Evolutionary conservation across 2,329 filamentous ascomycete species (phyloP).

Genomic region (Fusarium austroafricanum): DNA sequence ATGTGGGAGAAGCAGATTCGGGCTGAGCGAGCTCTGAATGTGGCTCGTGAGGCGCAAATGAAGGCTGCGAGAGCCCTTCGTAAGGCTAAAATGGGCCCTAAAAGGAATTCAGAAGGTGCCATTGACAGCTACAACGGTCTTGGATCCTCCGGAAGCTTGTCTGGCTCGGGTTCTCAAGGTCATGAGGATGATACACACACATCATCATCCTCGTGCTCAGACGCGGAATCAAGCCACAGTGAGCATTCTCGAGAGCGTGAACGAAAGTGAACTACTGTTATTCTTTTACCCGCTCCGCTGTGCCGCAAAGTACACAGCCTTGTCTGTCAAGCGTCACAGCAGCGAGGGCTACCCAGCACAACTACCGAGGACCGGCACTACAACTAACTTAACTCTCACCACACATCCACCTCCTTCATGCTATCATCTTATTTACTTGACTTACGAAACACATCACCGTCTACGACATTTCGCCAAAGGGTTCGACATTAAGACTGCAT

Average conservation of each 20-base stretch:
- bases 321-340: not conserved
- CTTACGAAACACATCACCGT: slow-evolving; percentile 42
- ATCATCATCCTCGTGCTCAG: slow-evolving; percentile 53
- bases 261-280: slow-evolving; percentile 24
- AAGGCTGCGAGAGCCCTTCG: slow-evolving; percentile 55
- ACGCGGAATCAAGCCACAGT: slow-evolving; percentile 53
- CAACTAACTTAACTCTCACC: slow-evolving; percentile 12
- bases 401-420: slow-evolving; percentile 3
- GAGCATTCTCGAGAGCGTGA: slow-evolving; percentile 44
- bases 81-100: slow-evolving; percentile 61
- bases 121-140: slow-evolving; percentile 61
- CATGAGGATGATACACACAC: slow-evolving; percentile 51
- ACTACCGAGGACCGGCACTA: not conserved
- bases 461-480: slow-evolving; percentile 37
- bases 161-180: slow-evolving; percentile 51
- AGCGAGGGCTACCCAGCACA: not conserved
- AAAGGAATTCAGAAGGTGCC: slow-evolving; percentile 55
- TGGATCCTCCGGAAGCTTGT: slow-evolving; percentile 58
- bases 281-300: not conserved
- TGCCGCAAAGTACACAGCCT: not conserved
- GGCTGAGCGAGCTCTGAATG: slow-evolving; percentile 71
- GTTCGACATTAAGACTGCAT: slow-evolving; percentile 50
- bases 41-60: slow-evolving; percentile 52
- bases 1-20: slow-evolving; percentile 93
- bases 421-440: slow-evolving; percentile 35